Percentiles rank a stretch among this genome's conserved stretches.
Conservation (phyloP, 164 flowering plant species). For the Magnolia officinalis region DNA sequence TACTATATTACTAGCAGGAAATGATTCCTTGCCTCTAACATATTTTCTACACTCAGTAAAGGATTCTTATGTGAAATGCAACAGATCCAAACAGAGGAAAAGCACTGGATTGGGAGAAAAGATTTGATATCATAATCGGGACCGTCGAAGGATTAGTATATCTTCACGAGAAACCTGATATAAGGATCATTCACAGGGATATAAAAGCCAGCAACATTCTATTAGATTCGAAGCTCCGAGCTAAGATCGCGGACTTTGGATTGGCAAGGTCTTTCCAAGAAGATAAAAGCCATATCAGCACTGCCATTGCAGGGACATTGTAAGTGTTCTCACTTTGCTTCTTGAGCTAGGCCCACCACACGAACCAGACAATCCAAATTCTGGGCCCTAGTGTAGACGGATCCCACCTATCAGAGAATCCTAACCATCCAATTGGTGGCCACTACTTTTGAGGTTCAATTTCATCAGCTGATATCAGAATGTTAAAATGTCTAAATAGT, state of each 20-base stretch:
- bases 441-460: no score
- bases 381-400: not conserved
- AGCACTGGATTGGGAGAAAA: constrained; percentile 54
- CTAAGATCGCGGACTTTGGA: constrained; percentile 79
- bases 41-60: not conserved
- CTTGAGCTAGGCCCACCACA: not conserved
- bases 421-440: no score
- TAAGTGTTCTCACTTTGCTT: constrained; percentile 28
- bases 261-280: constrained; percentile 75
- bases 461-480: no score
- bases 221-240: constrained; percentile 39
- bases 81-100: constrained; percentile 62
- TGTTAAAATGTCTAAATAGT: no score
- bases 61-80: not conserved
- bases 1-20: no score
- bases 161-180: constrained; percentile 47
- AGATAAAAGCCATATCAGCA: constrained; percentile 90
- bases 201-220: constrained; percentile 65
- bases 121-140: constrained; percentile 50
- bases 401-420: not conserved
- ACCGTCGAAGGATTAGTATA: constrained; percentile 66
- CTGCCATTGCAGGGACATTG: constrained; percentile 94
- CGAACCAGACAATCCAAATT: no score
- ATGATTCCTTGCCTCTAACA: not conserved
- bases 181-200: constrained; percentile 54